Conservation (phyloP, 768 basidiomycete species). For the Neoboletus brunneissimus region DNA sequence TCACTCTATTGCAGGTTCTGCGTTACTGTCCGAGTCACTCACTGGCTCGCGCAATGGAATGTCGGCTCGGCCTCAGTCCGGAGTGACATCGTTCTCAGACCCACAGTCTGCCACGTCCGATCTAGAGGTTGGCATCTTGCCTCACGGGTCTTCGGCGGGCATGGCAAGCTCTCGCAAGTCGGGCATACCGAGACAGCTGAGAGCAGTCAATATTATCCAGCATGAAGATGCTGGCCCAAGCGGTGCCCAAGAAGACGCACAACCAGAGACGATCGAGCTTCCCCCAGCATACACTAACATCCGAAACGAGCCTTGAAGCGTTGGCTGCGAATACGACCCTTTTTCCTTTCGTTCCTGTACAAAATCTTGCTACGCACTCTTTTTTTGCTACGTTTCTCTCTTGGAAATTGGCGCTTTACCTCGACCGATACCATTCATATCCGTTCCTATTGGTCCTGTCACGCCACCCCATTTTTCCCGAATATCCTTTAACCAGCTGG, state of each 20-base stretch:
- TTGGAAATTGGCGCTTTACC: neutral
- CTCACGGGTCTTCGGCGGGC: slow-evolving; percentile 19
- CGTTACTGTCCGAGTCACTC: slow-evolving; percentile 17
- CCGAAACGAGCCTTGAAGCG: slow-evolving; percentile 9
- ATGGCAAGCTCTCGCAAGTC: slow-evolving; percentile 36
- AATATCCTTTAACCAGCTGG: neutral
- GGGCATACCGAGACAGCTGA: slow-evolving; percentile 46
- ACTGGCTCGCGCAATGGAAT: slow-evolving; percentile 25
- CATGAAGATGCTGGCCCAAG: slow-evolving; percentile 75
- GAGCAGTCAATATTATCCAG: slow-evolving; percentile 78
- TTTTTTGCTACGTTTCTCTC: neutral
- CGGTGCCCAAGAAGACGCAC: slow-evolving; percentile 33
- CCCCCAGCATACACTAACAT: slow-evolving; percentile 82
- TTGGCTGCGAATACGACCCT: neutral
- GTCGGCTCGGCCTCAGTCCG: slow-evolving; percentile 29
- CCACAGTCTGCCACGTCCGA: slow-evolving; percentile 50
- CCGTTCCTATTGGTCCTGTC: neutral
- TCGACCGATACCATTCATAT: slow-evolving; percentile 4
- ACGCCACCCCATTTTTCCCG: neutral
- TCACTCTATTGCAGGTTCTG: slow-evolving; percentile 19
- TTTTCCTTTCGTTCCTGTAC: neutral
- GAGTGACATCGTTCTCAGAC: slow-evolving; percentile 31
- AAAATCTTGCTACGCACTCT: neutral
- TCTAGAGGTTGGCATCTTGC: slow-evolving; percentile 15
- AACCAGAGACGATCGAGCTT: slow-evolving; percentile 74